Evolutionary conservation across 139 green algal species (phyloP), one percentile per base, ranked within the genome.

Genomic region (Desmodesmus armatus): DNA sequence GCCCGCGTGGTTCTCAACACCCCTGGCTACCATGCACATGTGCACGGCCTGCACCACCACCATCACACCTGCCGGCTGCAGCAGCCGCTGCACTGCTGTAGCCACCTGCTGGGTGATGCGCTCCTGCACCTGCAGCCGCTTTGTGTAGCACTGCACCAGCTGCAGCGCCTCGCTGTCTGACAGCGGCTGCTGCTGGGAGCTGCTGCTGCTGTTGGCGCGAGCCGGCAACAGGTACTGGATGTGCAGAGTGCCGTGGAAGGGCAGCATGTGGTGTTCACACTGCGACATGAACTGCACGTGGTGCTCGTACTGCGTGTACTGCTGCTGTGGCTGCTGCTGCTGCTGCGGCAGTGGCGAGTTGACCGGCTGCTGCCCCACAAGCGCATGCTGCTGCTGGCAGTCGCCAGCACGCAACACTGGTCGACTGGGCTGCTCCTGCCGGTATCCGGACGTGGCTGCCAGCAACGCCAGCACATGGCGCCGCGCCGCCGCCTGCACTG

Each of bases 251-350:
- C 97, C 97, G 74, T 98, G 95, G 53, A 99, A 99, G 0, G 97
- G 97, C 81, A 99, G 92, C 90, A 99, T 92, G 87, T 99, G 97
- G 91, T 99, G 97, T 89, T 99, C 97, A 86, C 97, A 99, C 84
- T 96, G 93, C 9, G 95, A 96, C n/a, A 77, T 69, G 78, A 97
- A 92, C 0, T 83, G 67, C 15, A 93, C 37, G 13, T 58, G 41
- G 55, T 82, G 55, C 63, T 85, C 79, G 19, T 44, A 37, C 79
- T 41, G 55, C 40, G 44, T 27, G n/a, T 82, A 55, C 75, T 85
- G 73, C 62, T 77, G 75, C 67, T 80, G 69, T 63, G 55, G 83
- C 37, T 66, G 33, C 3, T 86, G 35, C 31, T 55, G 69, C 87
- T 77, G 58, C 77, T 73, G 71, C 85, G 31, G 51, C 67, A 80